Base-by-base conservation (phyloP, 805 yeast genomes). In the Saccharomycopsis selenospora region DNA sequence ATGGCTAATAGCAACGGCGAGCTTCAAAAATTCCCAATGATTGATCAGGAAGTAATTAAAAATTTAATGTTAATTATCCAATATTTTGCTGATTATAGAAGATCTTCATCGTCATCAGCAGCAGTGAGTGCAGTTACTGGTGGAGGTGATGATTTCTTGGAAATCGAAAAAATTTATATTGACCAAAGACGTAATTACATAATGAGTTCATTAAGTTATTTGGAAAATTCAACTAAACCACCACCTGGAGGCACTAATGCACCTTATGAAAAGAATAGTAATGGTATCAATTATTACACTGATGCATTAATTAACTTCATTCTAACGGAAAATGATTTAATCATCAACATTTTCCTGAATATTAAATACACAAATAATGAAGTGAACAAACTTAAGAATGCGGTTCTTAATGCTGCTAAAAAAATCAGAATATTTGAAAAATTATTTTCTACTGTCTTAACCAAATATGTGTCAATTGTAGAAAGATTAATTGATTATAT, bases 261-360 rank as follows among this genome's bases (percentile, higher is more conserved):
- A 8, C 83, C 77, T 1, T 85, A 76, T 62, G 80, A 76, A 59
- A 77, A 71, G 60, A 86, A 80, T 3, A 72, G 75, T 45, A 79
- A 73, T 61, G 84, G 87, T 6, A 71, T 84, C 28, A 66, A 65
- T 7, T 62, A 63, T 40, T 82, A 78, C 59, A 71, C 77, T 7
- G 75, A 72, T 40, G 82, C 79, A 2, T 58, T 80, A 4, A 59
- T 72, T 20, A 70, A 71, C 4, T 66, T 72, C 44, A 66, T 80
- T 17, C 66, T 71, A n/a, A 71, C 71, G 45, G 85, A 80, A 56
- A 59, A 64, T 46, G 70, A 73, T 3, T 62, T 80, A 48, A 54
- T 75, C 40, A 63, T 68, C 40, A 76, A 71, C 48, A 57, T 76
- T 3, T 70, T 65, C 48, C 61, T 65, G 1, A 50, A 45, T 26